A percentile compares a stretch with the other conserved stretches of the same genome.
Evolutionary conservation across 345 rosid genomes (phyloP).

Genomic region (Citrus glauca): DNA sequence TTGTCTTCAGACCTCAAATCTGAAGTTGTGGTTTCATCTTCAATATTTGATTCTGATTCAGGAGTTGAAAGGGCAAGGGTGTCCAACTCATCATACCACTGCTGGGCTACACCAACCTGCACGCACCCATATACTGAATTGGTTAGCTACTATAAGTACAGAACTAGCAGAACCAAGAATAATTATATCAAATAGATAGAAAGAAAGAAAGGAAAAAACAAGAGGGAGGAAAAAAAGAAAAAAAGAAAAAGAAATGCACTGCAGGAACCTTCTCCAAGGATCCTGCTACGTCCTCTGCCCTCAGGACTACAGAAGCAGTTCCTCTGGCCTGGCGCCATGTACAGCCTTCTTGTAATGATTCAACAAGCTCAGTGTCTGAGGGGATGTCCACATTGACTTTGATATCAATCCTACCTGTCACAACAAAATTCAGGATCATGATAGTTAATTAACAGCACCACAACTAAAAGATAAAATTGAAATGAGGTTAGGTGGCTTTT

Average conservation of each 20-base stretch:
- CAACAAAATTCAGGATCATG: slow-evolving; percentile 7
- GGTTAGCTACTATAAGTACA: slow-evolving; percentile 6
- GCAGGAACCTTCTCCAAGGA: slow-evolving; percentile 61
- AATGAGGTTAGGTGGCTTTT: too few species aligned
- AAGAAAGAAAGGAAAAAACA: neutral
- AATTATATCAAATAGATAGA: neutral
- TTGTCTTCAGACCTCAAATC: slow-evolving; percentile 34
- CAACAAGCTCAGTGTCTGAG: slow-evolving; percentile 58
- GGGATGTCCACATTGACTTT: slow-evolving; percentile 64
- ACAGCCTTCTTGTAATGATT: slow-evolving; percentile 72
- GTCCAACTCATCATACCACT: slow-evolving; percentile 91
- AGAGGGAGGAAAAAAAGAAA: too few species aligned
- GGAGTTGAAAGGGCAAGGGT: slow-evolving; percentile 60
- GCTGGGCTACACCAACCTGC: slow-evolving; percentile 87
- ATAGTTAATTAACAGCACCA: neutral
- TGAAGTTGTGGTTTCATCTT: slow-evolving; percentile 33
- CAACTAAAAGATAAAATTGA: neutral
- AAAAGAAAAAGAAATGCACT: neutral
- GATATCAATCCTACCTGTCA: slow-evolving; percentile 68
- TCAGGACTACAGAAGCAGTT: slow-evolving; percentile 48
- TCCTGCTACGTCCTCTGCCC: slow-evolving; percentile 33
- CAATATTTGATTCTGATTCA: slow-evolving; percentile 37
- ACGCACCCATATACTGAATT: slow-evolving; percentile 14
- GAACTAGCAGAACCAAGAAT: neutral
- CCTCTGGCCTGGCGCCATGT: slow-evolving; percentile 91